phyloP scores from a whole-genome alignment of 2,329 filamentous ascomycete species.

The Colletotrichum coccodes region DNA sequence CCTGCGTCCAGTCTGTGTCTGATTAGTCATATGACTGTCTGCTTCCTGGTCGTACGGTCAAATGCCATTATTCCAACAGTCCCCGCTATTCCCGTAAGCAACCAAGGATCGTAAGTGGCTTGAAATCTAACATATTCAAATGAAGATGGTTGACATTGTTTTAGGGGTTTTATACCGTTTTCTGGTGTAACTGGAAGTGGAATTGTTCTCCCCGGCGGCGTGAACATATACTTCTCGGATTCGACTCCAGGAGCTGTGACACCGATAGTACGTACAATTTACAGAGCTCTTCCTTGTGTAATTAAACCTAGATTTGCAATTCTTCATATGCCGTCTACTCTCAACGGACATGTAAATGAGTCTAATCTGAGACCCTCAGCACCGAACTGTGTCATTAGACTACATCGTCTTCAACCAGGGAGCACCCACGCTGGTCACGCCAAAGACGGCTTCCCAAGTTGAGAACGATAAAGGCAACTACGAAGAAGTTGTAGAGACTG shows the following conservation, averaged over 20 bases:
- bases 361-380: not conserved
- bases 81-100: not conserved
- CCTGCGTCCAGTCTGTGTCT: too few relatives aligned
- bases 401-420: conserved; percentile 2
- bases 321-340: too few relatives aligned
- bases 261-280: conserved; percentile 2
- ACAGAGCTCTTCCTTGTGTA: too few relatives aligned
- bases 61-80: too few relatives aligned
- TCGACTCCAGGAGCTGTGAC: conserved; percentile 1
- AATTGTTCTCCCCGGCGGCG: conserved; percentile 1
- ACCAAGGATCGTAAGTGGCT: not conserved
- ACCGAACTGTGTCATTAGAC: conserved; percentile 13
- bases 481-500: not conserved
- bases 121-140: not conserved
- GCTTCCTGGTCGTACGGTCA: too few relatives aligned
- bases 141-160: not conserved
- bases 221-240: conserved; percentile 16
- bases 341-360: too few relatives aligned
- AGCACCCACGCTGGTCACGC: not conserved
- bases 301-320: too few relatives aligned
- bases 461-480: not conserved
- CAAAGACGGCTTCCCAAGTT: not conserved
- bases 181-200: conserved; percentile 4
- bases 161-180: not conserved
- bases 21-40: too few relatives aligned